Evolutionary conservation across 352 stramenopile genomes (phyloP), one percentile per base, ranked within the genome.

Genomic region (Globisporangium spinosum): DNA sequence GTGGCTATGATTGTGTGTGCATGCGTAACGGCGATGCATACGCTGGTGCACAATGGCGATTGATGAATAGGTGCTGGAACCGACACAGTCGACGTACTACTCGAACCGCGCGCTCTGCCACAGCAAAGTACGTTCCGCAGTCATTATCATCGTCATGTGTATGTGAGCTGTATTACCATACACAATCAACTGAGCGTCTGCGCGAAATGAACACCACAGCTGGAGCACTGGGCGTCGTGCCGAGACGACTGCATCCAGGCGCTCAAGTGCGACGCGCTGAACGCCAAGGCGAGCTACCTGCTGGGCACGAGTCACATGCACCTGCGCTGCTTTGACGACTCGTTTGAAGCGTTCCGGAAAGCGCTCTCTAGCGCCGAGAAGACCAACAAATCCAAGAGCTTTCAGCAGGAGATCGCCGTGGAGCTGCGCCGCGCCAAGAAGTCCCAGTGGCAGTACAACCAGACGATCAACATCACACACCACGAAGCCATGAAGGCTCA

Each of bases 91-190:
- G 32, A 88, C 78, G 17, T 93, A 89, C 70, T 94, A 91, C 68
- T 92, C 87, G 8, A 94, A 94, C 68, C 84, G 87, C 64, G 87
- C 87, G 43, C 69, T 94, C 32, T 91, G 83, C 45, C 75, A 93
- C 56, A 82, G 80, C 32, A 89, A 92, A 69, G 80, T 89, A 56
- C 40, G 66, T 56, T 20, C 17, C 34, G 38, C 38, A 47, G 12
- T 47, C 38, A 47, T 47, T 47, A 20, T 43, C 12, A 47, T 47
- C 29, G 7, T 32, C 29, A 43, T 43, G 35, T 47, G 12, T 47
- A 4, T 47, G 13, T 47, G 12, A 20, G 20, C 13, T 47, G 2
- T 12, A 32, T 32, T 32, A 32, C 4, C 4, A 47, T n/a, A 15
- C 12, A 47, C 13, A 3, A 20, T 9, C 40, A 49, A 49, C 10